phyloP scores from a whole-genome alignment of 352 stramenopile genomes.

The Phytophthora sp. region DNA sequence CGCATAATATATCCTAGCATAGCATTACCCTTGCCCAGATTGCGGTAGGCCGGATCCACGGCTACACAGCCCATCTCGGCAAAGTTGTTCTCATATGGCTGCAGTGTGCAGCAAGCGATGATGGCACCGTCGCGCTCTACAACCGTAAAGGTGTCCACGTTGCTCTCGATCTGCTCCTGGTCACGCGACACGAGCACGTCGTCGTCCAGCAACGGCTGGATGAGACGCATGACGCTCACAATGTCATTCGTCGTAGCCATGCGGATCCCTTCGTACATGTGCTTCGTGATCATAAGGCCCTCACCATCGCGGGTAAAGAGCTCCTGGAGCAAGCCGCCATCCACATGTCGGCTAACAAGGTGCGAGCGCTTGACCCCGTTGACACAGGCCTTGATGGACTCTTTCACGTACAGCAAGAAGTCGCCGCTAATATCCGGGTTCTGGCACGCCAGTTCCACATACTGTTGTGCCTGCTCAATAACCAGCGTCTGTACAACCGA shows the following conservation, averaged over 20 bases:
- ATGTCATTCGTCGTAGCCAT: conserved; percentile 93
- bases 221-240: conserved; percentile 87
- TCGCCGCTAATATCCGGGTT: conserved; percentile 66
- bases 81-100: conserved; percentile 90
- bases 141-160: conserved; percentile 89
- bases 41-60: conserved; percentile 89
- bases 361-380: conserved; percentile 88
- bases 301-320: conserved; percentile 98
- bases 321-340: conserved; percentile 94
- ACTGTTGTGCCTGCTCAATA: conserved; percentile 84
- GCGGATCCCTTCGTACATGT: conserved; percentile 97
- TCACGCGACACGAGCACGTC: conserved; percentile 89
- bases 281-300: conserved; percentile 96
- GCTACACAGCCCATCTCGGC: conserved; percentile 92
- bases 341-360: conserved; percentile 84
- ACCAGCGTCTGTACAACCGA: conserved; percentile 80
- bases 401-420: conserved; percentile 85
- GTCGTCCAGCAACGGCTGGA: conserved; percentile 87
- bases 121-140: conserved; percentile 90
- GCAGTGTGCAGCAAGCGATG: conserved; percentile 88
- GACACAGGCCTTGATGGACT: conserved; percentile 84
- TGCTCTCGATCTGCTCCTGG: conserved; percentile 89
- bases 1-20: conserved; percentile 92
- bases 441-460: conserved; percentile 72
- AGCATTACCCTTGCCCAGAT: conserved; percentile 87